phyloP scores from a whole-genome alignment of 2,329 filamentous ascomycete species.

The Hyphodiscus sp. region DNA sequence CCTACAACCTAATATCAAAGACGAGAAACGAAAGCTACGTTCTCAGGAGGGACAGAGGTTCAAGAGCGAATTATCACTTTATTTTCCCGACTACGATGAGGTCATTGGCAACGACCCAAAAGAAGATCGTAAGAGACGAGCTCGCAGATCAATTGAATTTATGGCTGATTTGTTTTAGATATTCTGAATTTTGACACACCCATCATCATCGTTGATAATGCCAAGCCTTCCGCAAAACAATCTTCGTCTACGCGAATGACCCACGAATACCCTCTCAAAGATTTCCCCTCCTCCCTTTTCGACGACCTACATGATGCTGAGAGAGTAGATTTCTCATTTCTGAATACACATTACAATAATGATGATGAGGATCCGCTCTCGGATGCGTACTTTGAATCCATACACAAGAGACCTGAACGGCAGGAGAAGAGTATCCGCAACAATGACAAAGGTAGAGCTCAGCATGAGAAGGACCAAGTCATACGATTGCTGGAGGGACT shows the following conservation, averaged over 20 bases:
- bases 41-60: slow-evolving; percentile 80
- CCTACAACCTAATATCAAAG: slow-evolving; percentile 32
- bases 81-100: slow-evolving; percentile 92
- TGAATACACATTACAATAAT: slow-evolving; percentile 36
- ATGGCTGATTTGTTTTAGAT: slow-evolving; percentile 44
- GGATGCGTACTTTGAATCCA: slow-evolving; percentile 46
- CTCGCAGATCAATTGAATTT: slow-evolving; percentile 1
- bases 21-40: slow-evolving; percentile 71
- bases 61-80: slow-evolving; percentile 85
- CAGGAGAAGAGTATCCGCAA: slow-evolving; percentile 58
- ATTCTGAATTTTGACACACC: slow-evolving; percentile 65
- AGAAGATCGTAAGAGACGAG: slow-evolving; percentile 58
- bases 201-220: slow-evolving; percentile 61
- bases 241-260: slow-evolving; percentile 11
- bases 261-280: slow-evolving; percentile 38
- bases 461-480: slow-evolving; percentile 61
- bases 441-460: slow-evolving; percentile 56
- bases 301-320: slow-evolving; percentile 50
- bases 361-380: slow-evolving; percentile 47
- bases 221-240: slow-evolving; percentile 24
- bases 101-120: slow-evolving; percentile 80
- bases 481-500: slow-evolving; percentile 69
- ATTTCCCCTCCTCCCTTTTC: slow-evolving; percentile 51
- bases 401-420: slow-evolving; percentile 53
- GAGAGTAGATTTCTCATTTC: slow-evolving; percentile 48